Evolutionary conservation across 768 basidiomycete genomes (phyloP).

Genomic region (Boletellus ananiceps): DNA sequence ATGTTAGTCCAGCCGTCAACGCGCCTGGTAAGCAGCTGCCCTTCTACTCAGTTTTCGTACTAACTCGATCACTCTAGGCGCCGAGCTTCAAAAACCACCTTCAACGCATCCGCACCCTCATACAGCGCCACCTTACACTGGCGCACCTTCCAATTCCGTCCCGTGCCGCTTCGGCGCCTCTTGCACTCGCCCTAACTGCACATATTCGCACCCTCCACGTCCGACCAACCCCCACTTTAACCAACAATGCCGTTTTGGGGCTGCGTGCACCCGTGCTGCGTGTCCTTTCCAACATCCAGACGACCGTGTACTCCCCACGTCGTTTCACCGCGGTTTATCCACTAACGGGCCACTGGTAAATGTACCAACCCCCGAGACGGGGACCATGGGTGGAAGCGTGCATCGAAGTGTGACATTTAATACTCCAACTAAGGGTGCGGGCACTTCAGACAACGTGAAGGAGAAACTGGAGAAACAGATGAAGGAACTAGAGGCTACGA

Average conservation of each 20-base stretch:
- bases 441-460: constrained; percentile 35
- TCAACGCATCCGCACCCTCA: constrained; percentile 34
- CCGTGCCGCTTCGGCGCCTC: constrained; percentile 67
- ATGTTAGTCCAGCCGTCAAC: constrained; percentile 82
- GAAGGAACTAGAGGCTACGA: constrained; percentile 65
- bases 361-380: constrained; percentile 58
- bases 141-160: constrained; percentile 27
- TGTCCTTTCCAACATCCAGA: constrained; percentile 93
- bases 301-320: constrained; percentile 71
- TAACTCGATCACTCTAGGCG: constrained; percentile 20
- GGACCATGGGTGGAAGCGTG: constrained; percentile 62
- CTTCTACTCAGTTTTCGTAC: not conserved
- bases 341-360: constrained; percentile 56
- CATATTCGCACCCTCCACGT: constrained; percentile 63
- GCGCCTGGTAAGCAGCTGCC: constrained; percentile 45
- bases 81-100: constrained; percentile 34
- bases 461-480: constrained; percentile 48
- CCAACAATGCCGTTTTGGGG: constrained; percentile 76
- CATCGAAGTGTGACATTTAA: constrained; percentile 74
- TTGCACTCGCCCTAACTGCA: constrained; percentile 66
- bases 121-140: constrained; percentile 28
- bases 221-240: constrained; percentile 34
- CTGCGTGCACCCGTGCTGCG: constrained; percentile 76
- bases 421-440: constrained; percentile 25
- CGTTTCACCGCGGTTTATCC: constrained; percentile 77